A percentile compares a stretch with the other conserved stretches of the same genome.
phyloP scores from a whole-genome alignment of 2,329 filamentous ascomycete genomes.

The Helotiales sp. region DNA sequence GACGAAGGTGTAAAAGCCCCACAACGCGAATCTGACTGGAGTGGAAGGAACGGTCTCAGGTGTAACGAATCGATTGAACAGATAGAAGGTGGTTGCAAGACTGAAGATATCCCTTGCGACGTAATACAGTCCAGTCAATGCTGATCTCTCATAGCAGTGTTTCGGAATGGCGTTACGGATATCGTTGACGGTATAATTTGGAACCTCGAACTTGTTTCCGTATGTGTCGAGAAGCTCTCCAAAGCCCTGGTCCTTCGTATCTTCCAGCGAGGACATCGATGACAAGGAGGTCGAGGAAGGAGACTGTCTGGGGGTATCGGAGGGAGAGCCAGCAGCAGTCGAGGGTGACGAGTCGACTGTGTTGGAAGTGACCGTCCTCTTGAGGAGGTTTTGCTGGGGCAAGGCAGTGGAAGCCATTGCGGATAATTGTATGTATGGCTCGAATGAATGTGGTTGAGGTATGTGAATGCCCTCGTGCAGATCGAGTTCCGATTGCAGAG shows the following conservation, averaged over 20 bases:
- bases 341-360: constrained; percentile 44
- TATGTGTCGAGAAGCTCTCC: constrained; percentile 84
- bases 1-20: constrained; percentile 66
- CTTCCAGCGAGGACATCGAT: constrained; percentile 72
- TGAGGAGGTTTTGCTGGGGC: constrained; percentile 23
- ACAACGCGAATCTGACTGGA: constrained; percentile 63
- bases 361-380: constrained; percentile 30
- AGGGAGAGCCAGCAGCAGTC: constrained; percentile 57
- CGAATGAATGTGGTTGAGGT: neutral
- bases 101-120: constrained; percentile 77
- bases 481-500: neutral
- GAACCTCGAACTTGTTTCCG: constrained; percentile 90
- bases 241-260: constrained; percentile 45
- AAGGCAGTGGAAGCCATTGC: constrained; percentile 37
- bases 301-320: constrained; percentile 59
- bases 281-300: constrained; percentile 91
- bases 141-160: constrained; percentile 93
- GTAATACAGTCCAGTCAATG: constrained; percentile 72
- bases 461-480: neutral
- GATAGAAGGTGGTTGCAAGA: constrained; percentile 75
- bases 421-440: constrained; percentile 1
- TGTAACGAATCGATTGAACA: constrained; percentile 88
- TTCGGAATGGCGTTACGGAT: constrained; percentile 96
- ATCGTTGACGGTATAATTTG: constrained; percentile 96
- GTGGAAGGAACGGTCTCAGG: constrained; percentile 76